Evolutionary conservation across 129 eudicot genomes (phyloP).

Genomic region (Ambrosia artemisiifolia): DNA sequence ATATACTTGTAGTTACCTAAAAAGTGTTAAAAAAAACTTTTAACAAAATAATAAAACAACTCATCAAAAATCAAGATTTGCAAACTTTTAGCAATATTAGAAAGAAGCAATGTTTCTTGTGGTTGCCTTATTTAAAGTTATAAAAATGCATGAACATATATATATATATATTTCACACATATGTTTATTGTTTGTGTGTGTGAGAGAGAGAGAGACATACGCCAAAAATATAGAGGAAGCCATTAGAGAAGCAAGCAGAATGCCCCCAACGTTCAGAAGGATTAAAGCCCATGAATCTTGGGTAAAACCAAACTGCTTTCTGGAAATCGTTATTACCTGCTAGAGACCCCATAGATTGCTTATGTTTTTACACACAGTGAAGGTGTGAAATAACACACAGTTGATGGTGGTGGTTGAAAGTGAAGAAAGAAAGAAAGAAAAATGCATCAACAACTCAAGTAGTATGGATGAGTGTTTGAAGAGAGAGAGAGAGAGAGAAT

Average conservation of each 20-base stretch:
- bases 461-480: constrained; percentile 32
- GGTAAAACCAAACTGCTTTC: constrained; percentile 83
- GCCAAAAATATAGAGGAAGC: constrained; percentile 80
- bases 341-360: constrained; percentile 42
- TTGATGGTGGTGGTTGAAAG: constrained; percentile 13
- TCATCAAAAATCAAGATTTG: neutral
- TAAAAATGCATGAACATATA: constrained; percentile 21
- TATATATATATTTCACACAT: neutral
- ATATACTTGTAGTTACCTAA: neutral
- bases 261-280: constrained; percentile 99
- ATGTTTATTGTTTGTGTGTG: neutral
- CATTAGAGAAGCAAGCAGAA: constrained; percentile 79
- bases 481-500: constrained; percentile 22
- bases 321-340: constrained; percentile 53
- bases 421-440: constrained; percentile 37
- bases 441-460: constrained; percentile 51
- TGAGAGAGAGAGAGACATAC: constrained; percentile 38
- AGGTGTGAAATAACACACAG: constrained; percentile 19
- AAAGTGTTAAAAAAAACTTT: too few relatives aligned
- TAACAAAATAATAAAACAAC: too few relatives aligned
- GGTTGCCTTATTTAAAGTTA: constrained; percentile 20
- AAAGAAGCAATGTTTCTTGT: constrained; percentile 5
- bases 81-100: constrained; percentile 11
- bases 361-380: constrained; percentile 11
- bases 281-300: constrained; percentile 63